phyloP scores from a whole-genome alignment of 2,329 filamentous ascomycete genomes.

The Scorias spongiosa region DNA sequence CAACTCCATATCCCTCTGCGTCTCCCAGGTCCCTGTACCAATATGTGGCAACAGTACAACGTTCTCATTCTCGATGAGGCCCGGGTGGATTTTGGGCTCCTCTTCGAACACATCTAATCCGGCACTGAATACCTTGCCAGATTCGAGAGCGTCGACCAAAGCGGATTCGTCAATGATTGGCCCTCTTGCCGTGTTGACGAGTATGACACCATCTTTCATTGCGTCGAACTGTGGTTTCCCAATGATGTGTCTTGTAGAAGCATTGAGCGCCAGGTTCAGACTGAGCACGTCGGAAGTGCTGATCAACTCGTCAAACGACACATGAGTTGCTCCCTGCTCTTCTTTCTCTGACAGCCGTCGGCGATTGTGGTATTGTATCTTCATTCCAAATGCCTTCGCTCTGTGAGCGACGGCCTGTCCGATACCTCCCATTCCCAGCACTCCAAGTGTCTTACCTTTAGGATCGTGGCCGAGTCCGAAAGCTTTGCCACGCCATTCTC shows the following conservation, averaged over 20 bases:
- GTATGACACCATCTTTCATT: slow-evolving; percentile 41
- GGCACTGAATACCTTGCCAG: slow-evolving; percentile 38
- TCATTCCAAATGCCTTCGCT: slow-evolving; percentile 40
- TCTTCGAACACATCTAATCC: slow-evolving; percentile 45
- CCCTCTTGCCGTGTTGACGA: slow-evolving; percentile 44
- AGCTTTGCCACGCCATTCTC: slow-evolving; percentile 29
- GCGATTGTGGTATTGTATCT: slow-evolving; percentile 44
- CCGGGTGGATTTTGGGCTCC: slow-evolving; percentile 39
- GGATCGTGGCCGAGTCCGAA: slow-evolving; percentile 38
- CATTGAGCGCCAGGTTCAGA: slow-evolving; percentile 37
- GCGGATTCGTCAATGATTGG: slow-evolving; percentile 42
- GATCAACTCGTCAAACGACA: slow-evolving; percentile 41
- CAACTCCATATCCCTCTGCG: slow-evolving; percentile 46
- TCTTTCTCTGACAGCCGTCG: slow-evolving; percentile 25
- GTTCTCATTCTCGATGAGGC: slow-evolving; percentile 33
- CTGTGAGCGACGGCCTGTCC: slow-evolving; percentile 34
- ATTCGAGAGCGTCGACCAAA: slow-evolving; percentile 37
- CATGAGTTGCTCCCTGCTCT: slow-evolving; percentile 34
- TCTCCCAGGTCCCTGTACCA: slow-evolving; percentile 44
- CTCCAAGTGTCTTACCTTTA: slow-evolving; percentile 37
- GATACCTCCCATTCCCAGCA: slow-evolving; percentile 47
- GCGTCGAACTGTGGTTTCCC: slow-evolving; percentile 32
- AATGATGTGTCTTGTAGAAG: slow-evolving; percentile 38
- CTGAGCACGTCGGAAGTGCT: slow-evolving; percentile 39
- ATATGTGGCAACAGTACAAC: slow-evolving; percentile 44